Base-by-base conservation (phyloP, 495 filamentous ascomycete genomes). In the Hypoxylon fuscum region DNA sequence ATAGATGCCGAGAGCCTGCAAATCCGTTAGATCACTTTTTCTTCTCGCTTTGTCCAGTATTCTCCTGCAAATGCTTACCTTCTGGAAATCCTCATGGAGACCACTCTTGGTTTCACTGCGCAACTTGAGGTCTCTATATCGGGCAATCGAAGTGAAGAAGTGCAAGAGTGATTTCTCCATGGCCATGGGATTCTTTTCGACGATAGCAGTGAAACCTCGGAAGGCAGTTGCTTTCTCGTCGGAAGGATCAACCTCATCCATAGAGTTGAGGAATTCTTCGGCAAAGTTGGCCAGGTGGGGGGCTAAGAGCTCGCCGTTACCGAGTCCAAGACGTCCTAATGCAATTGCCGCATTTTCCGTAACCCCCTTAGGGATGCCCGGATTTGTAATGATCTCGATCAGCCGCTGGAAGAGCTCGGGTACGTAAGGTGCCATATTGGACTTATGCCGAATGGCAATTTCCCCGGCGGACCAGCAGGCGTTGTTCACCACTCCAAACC, bases 391-490 rank as follows among this genome's bases (percentile, higher is more conserved):
- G 63, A 99, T 97, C 27, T 83, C 79, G 37, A 88, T 77, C 17
- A 93, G 84, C 14, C 89, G 87, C 25, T 86, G 81, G 47, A 96
- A 89, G 10, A 97, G 75, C 56, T 89, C 80, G 9, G 91, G 87
- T 17, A 90, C 84, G 64, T 89, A 96, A 0, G 92, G 90, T 1
- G 79, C 81, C 83, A 98, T 89, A 17, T 77, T 82, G 37, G 80
- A 79, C 55, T 85, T 83, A 64, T 91, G 85, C 67, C 91, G 86
- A 74, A 97, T 87, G 7, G 92, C 88, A 55, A 99, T 96, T 77
- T 99, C 95, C 14, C 95, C 95, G 18, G 87, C 89, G 25, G 93
- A 95, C 95, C 95, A 99, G 79, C 96, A 98, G 23, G 95, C 93
- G 70, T 99, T 99, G 82, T 98, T 99, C 55, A 98, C 83, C 14